A percentile compares a stretch with the other conserved stretches of the same genome.
Evolutionary conservation across 805 yeast species (phyloP).

Genomic region (Huiozyma sinensis): DNA sequence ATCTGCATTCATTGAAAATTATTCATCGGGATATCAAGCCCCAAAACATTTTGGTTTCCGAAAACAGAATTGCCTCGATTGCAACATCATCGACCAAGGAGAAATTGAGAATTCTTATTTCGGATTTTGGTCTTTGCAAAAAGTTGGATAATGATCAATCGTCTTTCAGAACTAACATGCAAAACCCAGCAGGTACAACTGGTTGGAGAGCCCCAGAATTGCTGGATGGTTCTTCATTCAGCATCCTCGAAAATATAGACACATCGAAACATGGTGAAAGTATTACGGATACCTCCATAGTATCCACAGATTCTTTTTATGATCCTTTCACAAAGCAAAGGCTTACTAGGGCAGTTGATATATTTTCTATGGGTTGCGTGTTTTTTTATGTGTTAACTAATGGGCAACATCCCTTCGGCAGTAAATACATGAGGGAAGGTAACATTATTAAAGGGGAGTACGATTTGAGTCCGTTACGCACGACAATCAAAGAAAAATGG

Average conservation of each 20-base stretch:
- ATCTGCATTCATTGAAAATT: slow-evolving; percentile 79
- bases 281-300: slow-evolving; percentile 3
- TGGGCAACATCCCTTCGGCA: slow-evolving; percentile 95
- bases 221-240: slow-evolving; percentile 24
- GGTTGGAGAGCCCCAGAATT: slow-evolving; percentile 99
- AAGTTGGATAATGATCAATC: slow-evolving; percentile 86
- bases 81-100: slow-evolving; percentile 12
- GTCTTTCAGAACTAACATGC: slow-evolving; percentile 74
- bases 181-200: slow-evolving; percentile 90
- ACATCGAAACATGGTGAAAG: not conserved
- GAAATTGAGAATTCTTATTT: slow-evolving; percentile 63
- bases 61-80: slow-evolving; percentile 36
- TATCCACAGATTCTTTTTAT: slow-evolving; percentile 17
- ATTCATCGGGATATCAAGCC: slow-evolving; percentile 95
- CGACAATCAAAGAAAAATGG: slow-evolving; percentile 16
- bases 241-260: slow-evolving; percentile 2
- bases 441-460: slow-evolving; percentile 66
- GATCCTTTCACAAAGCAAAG: slow-evolving; percentile 42
- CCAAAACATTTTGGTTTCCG: slow-evolving; percentile 80
- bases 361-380: slow-evolving; percentile 90
- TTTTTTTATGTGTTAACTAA: slow-evolving; percentile 74
- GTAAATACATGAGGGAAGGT: slow-evolving; percentile 74
- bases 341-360: slow-evolving; percentile 81
- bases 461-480: slow-evolving; percentile 34
- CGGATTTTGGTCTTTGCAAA: slow-evolving; percentile 94